These are phyloP conservation scores for Teratosphaeria pseudoeucalypti DNA, from an alignment of 2,329 filamentous ascomycete genomes.

Conservation along the genomic window DNA sequence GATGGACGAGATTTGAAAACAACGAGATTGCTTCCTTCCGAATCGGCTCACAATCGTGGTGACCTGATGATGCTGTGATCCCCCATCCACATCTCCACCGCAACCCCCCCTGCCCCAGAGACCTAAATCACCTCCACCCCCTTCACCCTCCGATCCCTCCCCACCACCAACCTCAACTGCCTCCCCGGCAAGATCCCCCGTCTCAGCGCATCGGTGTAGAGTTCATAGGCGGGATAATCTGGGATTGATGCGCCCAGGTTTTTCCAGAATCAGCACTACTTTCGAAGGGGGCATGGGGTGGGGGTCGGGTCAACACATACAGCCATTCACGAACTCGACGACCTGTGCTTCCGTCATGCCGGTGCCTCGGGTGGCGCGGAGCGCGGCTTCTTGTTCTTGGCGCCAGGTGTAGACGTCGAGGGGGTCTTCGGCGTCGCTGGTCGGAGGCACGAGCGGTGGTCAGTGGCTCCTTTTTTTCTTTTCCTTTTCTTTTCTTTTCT, in stretches of 20 bases:
- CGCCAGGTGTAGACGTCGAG: conserved; percentile 78
- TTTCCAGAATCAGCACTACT: background rate
- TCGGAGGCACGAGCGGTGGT: background rate
- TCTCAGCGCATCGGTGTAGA: conserved; percentile 42
- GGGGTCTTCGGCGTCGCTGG: conserved; percentile 57
- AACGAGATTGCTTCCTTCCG: too few relatives aligned
- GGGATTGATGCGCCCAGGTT: background rate
- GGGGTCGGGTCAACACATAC: conserved; percentile 25
- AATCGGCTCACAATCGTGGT: too few relatives aligned
- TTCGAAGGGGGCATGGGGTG: too few relatives aligned
- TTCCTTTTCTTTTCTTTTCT: too few relatives aligned
- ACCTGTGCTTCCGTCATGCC: conserved; percentile 82
- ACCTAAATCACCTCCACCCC: conserved; percentile 9
- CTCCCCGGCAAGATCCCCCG: conserved; percentile 40
- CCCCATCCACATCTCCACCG: too few relatives aligned
- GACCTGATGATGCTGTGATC: too few relatives aligned
- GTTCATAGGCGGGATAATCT: conserved; percentile 46
- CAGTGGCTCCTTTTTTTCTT: too few relatives aligned
- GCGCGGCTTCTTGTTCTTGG: conserved; percentile 63
- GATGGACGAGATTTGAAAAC: too few relatives aligned
- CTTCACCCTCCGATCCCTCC: conserved; percentile 34
- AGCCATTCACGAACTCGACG: conserved; percentile 60
- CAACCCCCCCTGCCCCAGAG: too few relatives aligned
- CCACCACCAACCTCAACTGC: conserved; percentile 42
- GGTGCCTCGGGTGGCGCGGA: conserved; percentile 55